Evolutionary conservation across 2,329 filamentous ascomycete species (phyloP).

Genomic region (Hysterium pulicare): DNA sequence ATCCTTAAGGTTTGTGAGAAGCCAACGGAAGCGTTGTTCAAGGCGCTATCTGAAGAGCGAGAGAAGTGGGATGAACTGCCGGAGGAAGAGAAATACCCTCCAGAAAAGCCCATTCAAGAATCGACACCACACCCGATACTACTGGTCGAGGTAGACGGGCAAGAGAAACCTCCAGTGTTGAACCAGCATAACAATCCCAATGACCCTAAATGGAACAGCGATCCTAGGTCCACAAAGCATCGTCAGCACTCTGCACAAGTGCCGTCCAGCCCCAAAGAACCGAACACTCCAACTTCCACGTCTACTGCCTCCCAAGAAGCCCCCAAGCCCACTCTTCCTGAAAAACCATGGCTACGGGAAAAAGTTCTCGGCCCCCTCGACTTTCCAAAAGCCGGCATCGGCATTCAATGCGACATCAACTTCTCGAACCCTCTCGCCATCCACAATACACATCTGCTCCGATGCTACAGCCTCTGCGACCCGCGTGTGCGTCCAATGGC

Average conservation of each 20-base stretch:
- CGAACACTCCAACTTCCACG: background rate
- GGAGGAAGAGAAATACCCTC: slow-evolving; percentile 43
- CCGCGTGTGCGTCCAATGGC: slow-evolving; percentile 73
- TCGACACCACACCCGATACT: slow-evolving; percentile 5
- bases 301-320: background rate
- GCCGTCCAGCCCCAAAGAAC: background rate
- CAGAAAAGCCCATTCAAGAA: slow-evolving; percentile 10
- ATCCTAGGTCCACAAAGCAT: background rate
- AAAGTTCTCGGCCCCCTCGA: slow-evolving; percentile 58
- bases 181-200: slow-evolving; percentile 8
- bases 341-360: slow-evolving; percentile 44
- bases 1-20: slow-evolving; percentile 83
- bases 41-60: slow-evolving; percentile 62
- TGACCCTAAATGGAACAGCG: background rate
- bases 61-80: slow-evolving; percentile 65
- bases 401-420: slow-evolving; percentile 91
- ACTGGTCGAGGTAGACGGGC: slow-evolving; percentile 7
- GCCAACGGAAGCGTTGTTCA: slow-evolving; percentile 59
- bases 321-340: slow-evolving; percentile 11
- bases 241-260: slow-evolving; percentile 8
- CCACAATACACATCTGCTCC: slow-evolving; percentile 77
- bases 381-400: slow-evolving; percentile 71
- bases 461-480: slow-evolving; percentile 80
- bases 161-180: slow-evolving; percentile 9
- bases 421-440: slow-evolving; percentile 81